Evolutionary conservation across 2,329 filamentous ascomycete species (phyloP).

Genomic region (Orbilia quercus): DNA sequence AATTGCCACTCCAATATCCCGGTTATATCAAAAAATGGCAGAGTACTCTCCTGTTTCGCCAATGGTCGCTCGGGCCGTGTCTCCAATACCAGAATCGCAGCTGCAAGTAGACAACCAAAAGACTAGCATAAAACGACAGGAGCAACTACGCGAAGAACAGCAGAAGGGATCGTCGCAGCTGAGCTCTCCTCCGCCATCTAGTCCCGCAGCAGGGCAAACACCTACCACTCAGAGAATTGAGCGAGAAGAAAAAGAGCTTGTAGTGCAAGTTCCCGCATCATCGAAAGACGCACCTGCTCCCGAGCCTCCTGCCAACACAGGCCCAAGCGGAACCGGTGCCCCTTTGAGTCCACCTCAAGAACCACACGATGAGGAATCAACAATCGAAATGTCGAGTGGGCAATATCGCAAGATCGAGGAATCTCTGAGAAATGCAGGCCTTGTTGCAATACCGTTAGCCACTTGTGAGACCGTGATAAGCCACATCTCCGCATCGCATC

Average conservation of each 20-base stretch:
- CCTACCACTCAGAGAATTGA: neutral
- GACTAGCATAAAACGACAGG: constrained; percentile 29
- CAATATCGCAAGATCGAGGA: constrained; percentile 46
- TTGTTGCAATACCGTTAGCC: constrained; percentile 29
- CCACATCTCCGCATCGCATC: constrained; percentile 38
- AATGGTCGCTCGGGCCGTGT: constrained; percentile 19
- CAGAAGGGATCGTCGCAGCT: constrained; percentile 45
- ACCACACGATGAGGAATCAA: constrained; percentile 38
- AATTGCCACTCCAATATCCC: constrained; percentile 48
- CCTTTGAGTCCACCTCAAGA: constrained; percentile 47
- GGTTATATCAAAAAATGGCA: constrained; percentile 44
- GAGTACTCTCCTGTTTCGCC: constrained; percentile 50
- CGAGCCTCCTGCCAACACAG: neutral
- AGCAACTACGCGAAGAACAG: constrained; percentile 41
- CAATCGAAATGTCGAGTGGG: constrained; percentile 36
- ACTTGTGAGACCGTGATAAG: constrained; percentile 22
- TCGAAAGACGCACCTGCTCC: constrained; percentile 14
- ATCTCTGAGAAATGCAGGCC: constrained; percentile 21
- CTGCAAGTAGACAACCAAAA: constrained; percentile 22
- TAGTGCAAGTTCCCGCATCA: constrained; percentile 41
- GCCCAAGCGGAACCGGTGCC: constrained; percentile 15
- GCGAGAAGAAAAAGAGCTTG: constrained; percentile 22
- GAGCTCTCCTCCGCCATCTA: constrained; percentile 51
- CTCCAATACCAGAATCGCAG: constrained; percentile 44
- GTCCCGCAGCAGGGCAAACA: constrained; percentile 20